Evolutionary conservation across 2,329 filamentous ascomycete species (phyloP), one percentile per base, ranked within the genome.

Genomic region (Mollisiaceae sp.): DNA sequence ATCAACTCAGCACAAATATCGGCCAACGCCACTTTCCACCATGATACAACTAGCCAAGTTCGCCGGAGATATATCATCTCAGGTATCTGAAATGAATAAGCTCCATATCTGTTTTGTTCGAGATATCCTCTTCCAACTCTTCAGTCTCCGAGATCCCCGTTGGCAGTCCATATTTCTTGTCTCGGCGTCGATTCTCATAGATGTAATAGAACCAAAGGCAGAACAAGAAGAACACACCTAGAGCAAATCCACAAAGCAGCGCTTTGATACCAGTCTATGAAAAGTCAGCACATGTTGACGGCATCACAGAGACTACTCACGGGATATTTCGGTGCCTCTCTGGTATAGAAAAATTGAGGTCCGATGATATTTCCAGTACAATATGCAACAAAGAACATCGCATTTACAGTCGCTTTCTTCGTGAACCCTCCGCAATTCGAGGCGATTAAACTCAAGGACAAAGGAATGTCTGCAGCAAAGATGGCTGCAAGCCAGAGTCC

Each of bases 401-500:
- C 74, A 8, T 69, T 73, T 9, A 72, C 69, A 2, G 74, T 75
- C 55, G 74, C 73, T 60, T 75, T 76, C 64, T 76, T 75, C 9
- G 75, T 77, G 47, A 73, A 67, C 12, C 59, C 72, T 47, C 41
- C 59, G 20, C 41, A 52, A 52, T 61, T 47, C 32, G 32, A 38
- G 4, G 71, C 89, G 88, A 4, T 84, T 85, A 2, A 85, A 86
- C 68, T 66, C 24, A 70, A 55, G 8, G 62, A 58, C 12, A 70
- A 56, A 2, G 68, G 68, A 11, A 70, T 67, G 24, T 61, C 67
- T 77, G 74, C 89, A 88, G 0, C 86, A 83, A 1, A 90, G 79
- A 8, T 89, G 77, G 71, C 89, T 89, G 75, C 89, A 89, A 0
- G 84, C 86, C 0, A 81, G 82, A 9, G 90, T 78, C 14, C 89